Conservation (phyloP, 129 eudicot genomes). For the Helichrysum umbraculigerum region DNA sequence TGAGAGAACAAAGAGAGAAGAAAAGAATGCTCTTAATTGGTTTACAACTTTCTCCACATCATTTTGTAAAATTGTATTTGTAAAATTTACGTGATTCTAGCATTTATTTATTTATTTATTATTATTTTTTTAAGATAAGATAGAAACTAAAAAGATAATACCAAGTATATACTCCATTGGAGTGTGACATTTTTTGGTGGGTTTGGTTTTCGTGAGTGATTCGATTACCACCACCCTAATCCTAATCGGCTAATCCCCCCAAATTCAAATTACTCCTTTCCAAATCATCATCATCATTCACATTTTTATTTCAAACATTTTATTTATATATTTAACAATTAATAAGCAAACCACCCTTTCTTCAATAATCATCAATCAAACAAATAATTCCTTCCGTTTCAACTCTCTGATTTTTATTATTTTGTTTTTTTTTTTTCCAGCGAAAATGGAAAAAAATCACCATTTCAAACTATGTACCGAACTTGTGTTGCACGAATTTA, state of each 20-base stretch:
- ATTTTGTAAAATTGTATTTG: too few relatives aligned
- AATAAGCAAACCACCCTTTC: not conserved
- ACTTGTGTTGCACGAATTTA: conserved; percentile 66
- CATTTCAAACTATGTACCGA: conserved; percentile 68
- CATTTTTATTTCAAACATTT: not conserved
- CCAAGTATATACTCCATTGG: too few relatives aligned
- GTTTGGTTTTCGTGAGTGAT: conserved; percentile 10
- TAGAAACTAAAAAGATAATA: too few relatives aligned
- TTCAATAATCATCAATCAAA: not conserved
- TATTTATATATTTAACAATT: too few relatives aligned
- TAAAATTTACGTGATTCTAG: too few relatives aligned
- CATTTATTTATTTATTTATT: too few relatives aligned
- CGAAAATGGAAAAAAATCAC: not conserved
- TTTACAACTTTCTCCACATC: too few relatives aligned
- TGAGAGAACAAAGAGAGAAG: too few relatives aligned
- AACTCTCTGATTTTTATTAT: not conserved
- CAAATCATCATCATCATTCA: not conserved
- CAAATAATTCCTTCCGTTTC: not conserved
- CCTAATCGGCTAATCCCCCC: too few relatives aligned
- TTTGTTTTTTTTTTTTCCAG: not conserved
- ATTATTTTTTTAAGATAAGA: too few relatives aligned
- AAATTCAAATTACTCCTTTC: not conserved
- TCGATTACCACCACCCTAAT: not conserved
- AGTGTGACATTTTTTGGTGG: too few relatives aligned
- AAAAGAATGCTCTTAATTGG: too few relatives aligned